Evolutionary conservation across 257 asterid species (phyloP).

Genomic region (Nicotiana obtusifolia): DNA sequence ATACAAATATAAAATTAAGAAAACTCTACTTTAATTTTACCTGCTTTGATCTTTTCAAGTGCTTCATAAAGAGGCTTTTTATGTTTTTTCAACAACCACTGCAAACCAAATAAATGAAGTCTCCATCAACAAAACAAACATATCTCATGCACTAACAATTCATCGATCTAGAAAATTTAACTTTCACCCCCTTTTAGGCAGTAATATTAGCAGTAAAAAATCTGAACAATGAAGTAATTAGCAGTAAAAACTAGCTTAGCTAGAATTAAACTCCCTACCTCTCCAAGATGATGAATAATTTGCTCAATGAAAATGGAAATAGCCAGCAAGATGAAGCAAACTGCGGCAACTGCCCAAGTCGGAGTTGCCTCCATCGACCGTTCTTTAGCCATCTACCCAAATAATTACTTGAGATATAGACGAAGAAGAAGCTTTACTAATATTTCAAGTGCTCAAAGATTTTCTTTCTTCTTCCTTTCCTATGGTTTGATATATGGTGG

Average conservation of each 20-base stretch:
- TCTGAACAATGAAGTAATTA: no score
- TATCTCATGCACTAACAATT: no score
- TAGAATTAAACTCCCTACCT: slow-evolving; percentile 3
- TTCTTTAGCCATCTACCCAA: slow-evolving; percentile 1
- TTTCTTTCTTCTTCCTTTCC: not conserved
- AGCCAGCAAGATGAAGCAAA: slow-evolving; percentile 17
- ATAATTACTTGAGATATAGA: not conserved
- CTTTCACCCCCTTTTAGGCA: not conserved
- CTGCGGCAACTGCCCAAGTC: slow-evolving; percentile 20
- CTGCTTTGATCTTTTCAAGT: slow-evolving; percentile 31
- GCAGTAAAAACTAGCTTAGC: not conserved
- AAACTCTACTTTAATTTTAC: not conserved
- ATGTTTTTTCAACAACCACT: slow-evolving; percentile 25
- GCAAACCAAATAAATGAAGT: not conserved
- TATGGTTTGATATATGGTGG: not conserved
- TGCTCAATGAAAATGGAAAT: slow-evolving; percentile 20
- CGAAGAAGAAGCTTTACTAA: not conserved
- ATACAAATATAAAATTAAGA: not conserved
- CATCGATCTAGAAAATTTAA: not conserved
- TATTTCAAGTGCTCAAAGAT: no score
- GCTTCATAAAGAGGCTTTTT: slow-evolving; percentile 24
- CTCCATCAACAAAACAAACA: no score
- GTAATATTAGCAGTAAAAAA: no score
- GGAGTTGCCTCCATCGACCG: slow-evolving; percentile 21
- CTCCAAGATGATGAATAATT: slow-evolving; percentile 17